A percentile compares a stretch with the other conserved stretches of the same genome.
Evolutionary conservation across 1,139 yeast genomes (phyloP).

Genomic region (Lizanozyma gosingica): DNA sequence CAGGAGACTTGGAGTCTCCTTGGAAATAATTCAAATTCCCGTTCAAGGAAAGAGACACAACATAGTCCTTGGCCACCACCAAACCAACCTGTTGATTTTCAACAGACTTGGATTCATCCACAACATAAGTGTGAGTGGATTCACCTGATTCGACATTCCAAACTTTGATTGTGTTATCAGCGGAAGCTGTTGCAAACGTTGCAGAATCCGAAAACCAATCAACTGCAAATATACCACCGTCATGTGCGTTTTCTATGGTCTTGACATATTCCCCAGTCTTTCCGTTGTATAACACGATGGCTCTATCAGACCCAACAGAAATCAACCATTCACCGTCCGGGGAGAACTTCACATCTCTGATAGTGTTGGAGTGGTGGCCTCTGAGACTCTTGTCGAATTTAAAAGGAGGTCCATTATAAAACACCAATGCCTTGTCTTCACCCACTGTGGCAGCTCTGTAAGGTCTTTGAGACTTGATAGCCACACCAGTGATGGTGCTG

Average conservation of each 20-base stretch:
- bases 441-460: slow-evolving; percentile 91
- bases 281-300: slow-evolving; percentile 75
- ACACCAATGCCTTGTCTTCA: slow-evolving; percentile 79
- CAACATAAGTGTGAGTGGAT: slow-evolving; percentile 32
- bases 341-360: slow-evolving; percentile 74
- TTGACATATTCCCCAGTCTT: slow-evolving; percentile 68
- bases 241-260: slow-evolving; percentile 49
- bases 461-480: slow-evolving; percentile 83
- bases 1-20: slow-evolving; percentile 30
- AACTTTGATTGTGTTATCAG: slow-evolving; percentile 65
- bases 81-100: slow-evolving; percentile 78
- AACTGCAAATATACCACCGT: slow-evolving; percentile 74
- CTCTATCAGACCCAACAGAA: slow-evolving; percentile 84
- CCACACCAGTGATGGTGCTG: slow-evolving; percentile 74
- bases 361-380: slow-evolving; percentile 68
- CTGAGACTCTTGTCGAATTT: slow-evolving; percentile 68
- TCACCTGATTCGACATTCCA: slow-evolving; percentile 45
- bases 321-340: slow-evolving; percentile 67
- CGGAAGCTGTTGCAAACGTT: slow-evolving; percentile 70
- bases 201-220: slow-evolving; percentile 57
- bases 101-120: slow-evolving; percentile 26
- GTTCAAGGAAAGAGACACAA: slow-evolving; percentile 60
- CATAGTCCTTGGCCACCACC: slow-evolving; percentile 45
- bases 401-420: slow-evolving; percentile 90
- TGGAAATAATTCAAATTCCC: slow-evolving; percentile 64